phyloP scores from a whole-genome alignment of 371 early-diverging fungal species.

The Mucor racemosus region DNA sequence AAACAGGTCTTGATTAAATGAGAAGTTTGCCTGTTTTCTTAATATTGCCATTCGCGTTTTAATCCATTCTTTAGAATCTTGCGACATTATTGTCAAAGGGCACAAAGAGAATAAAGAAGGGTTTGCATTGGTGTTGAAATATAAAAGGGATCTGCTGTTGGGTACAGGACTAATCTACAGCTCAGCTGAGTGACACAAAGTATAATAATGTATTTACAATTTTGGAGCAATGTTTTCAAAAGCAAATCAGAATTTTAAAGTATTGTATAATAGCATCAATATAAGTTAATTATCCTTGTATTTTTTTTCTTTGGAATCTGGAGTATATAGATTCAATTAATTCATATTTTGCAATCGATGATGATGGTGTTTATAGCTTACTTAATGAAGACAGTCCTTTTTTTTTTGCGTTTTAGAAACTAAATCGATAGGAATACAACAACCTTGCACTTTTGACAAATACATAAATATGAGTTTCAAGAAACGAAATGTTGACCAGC shows the following conservation, averaged over 20 bases:
- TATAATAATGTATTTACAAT: background rate
- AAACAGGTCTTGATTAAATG: constrained; percentile 51
- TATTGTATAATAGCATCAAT: background rate
- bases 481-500: constrained; percentile 66
- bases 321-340: background rate
- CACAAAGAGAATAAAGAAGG: background rate
- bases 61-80: constrained; percentile 51
- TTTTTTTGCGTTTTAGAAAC: background rate
- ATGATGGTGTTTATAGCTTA: background rate
- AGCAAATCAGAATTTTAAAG: background rate
- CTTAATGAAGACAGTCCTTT: background rate
- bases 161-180: constrained; percentile 1
- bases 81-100: constrained; percentile 27
- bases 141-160: background rate
- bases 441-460: background rate
- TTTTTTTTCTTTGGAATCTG: background rate
- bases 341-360: background rate
- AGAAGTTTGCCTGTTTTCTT: constrained; percentile 43
- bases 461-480: constrained; percentile 65
- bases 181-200: background rate
- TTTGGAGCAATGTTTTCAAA: background rate
- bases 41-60: constrained; percentile 44
- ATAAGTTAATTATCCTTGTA: background rate
- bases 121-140: background rate
- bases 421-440: background rate